Base-by-base conservation (phyloP, 2,329 filamentous ascomycete species). In the Polytolypa hystricis region DNA sequence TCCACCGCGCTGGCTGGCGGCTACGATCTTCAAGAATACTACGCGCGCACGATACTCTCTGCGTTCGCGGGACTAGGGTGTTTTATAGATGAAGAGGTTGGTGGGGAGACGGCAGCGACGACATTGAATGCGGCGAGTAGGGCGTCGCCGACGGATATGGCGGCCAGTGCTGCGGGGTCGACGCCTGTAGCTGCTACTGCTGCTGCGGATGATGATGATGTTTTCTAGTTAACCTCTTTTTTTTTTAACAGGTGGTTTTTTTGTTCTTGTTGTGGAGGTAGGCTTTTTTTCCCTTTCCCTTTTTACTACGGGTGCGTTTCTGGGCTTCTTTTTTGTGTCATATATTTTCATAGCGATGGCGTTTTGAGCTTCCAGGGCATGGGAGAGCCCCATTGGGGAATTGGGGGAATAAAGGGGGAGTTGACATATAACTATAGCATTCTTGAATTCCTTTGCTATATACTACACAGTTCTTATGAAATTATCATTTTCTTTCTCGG, bases 61-160 rank as follows among this genome's bases (percentile, higher is more conserved):
- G 86, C 89, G 0, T 96, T 95, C 61, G 77, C 84, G 0, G 91
- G 93, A 0, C 59, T 98, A 42, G 85, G 83, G 1, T 83, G 93
- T 28, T 93, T 93, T 49, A 68, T 98, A 28, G 80, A 74, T 23
- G 85, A 95, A 30, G 87, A 93, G 53, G 51, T 66, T 12, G 38
- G 7, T n/a, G 21, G 21, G 21, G 7, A n/a, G 21, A 25, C 7
- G 7, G 7, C 21, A n/a, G 21, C 21, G n/a, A 12, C 18, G 5
- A 42, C 33, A 38, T 42, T 45, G 20, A 21, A 45, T 5, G 44
- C 45, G 3, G 28, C 34, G 5, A 43, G 50, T 11, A 49, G 49
- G 16, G 42, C 53, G 15, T 35, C 48, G 5, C 45, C 52, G 11
- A 55, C 54, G 12, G 44, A 52, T 26, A 48, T 50, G 8, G 48